Evolutionary conservation across 2,329 filamentous ascomycete genomes (phyloP).

Genomic region (Penicillium verrucosum): DNA sequence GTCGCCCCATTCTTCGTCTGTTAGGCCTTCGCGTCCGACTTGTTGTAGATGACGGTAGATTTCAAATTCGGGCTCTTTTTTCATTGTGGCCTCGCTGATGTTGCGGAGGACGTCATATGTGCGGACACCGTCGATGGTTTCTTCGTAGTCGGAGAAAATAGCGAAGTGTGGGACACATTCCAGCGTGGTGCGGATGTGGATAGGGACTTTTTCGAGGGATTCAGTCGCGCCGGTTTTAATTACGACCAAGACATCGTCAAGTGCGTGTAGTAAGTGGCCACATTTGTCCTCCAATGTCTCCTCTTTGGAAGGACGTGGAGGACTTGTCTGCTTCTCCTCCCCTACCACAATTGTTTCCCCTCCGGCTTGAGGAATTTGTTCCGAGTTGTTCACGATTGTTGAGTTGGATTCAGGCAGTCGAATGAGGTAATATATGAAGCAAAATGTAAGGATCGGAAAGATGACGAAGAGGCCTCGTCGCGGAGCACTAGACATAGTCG

Average conservation of each 20-base stretch:
- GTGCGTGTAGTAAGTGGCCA: conserved; percentile 15
- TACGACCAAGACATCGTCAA: conserved; percentile 28
- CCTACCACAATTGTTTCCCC: conserved; percentile 1
- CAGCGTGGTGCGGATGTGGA: conserved; percentile 29
- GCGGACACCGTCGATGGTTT: conserved; percentile 25
- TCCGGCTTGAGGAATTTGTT: conserved; percentile 6
- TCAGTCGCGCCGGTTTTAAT: conserved; percentile 32
- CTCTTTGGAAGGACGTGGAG: neutral
- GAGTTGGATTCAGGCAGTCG: conserved; percentile 9
- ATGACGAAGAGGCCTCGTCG: conserved; percentile 25
- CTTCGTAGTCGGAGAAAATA: conserved; percentile 31
- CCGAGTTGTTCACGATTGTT: neutral
- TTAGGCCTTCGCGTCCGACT: conserved; percentile 41
- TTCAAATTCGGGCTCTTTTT: conserved; percentile 43
- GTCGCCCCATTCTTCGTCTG: conserved; percentile 26
- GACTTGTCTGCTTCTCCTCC: conserved; percentile 4
- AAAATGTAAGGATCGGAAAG: conserved; percentile 22
- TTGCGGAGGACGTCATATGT: conserved; percentile 27
- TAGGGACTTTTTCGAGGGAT: conserved; percentile 26
- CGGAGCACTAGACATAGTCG: conserved; percentile 20
- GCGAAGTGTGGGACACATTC: conserved; percentile 29
- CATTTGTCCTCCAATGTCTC: conserved; percentile 15
- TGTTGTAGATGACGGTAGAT: conserved; percentile 48
- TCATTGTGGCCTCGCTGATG: conserved; percentile 19
- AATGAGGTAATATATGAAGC: conserved; percentile 19